Evolutionary conservation across 2,329 filamentous ascomycete genomes (phyloP).

Genomic region (Dryadomyces quercus-mongolicae): DNA sequence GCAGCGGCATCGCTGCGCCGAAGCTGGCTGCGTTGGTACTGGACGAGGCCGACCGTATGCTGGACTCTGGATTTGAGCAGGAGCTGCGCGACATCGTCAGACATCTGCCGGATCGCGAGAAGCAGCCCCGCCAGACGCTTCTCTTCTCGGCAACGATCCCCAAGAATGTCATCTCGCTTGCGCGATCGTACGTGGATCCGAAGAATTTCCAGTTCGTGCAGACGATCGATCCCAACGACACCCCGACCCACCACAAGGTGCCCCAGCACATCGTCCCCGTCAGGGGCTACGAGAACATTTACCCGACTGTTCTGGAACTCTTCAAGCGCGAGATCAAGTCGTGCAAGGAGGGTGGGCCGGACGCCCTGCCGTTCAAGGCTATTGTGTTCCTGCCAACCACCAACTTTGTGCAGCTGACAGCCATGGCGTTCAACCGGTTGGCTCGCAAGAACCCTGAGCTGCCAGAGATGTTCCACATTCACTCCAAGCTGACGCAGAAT

Average conservation of each 20-base stretch:
- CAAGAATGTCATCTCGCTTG: slow-evolving; percentile 66
- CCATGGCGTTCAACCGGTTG: slow-evolving; percentile 43
- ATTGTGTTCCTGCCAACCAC: slow-evolving; percentile 86
- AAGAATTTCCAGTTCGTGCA: slow-evolving; percentile 78
- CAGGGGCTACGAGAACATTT: slow-evolving; percentile 58
- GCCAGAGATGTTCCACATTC: slow-evolving; percentile 47
- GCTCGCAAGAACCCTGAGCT: slow-evolving; percentile 26
- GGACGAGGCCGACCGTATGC: slow-evolving; percentile 95
- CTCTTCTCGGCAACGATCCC: slow-evolving; percentile 94
- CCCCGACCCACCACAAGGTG: slow-evolving; percentile 72
- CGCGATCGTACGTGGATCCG: slow-evolving; percentile 64
- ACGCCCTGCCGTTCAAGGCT: slow-evolving; percentile 69
- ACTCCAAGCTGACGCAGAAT: slow-evolving; percentile 62
- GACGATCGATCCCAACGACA: slow-evolving; percentile 72
- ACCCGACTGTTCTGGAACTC: slow-evolving; percentile 69
- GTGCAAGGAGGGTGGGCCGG: slow-evolving; percentile 23
- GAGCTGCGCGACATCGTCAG: slow-evolving; percentile 50
- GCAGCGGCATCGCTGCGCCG: slow-evolving; percentile 52
- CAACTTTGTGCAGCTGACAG: slow-evolving; percentile 54
- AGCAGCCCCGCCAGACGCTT: slow-evolving; percentile 72
- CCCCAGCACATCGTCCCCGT: slow-evolving; percentile 66
- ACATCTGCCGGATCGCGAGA: slow-evolving; percentile 47
- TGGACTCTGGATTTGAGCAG: slow-evolving; percentile 77
- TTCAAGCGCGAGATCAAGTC: slow-evolving; percentile 44
- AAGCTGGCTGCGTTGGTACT: slow-evolving; percentile 83